Evolutionary conservation across 2,329 filamentous ascomycete genomes (phyloP).

Genomic region (Aspergillus intermedius): DNA sequence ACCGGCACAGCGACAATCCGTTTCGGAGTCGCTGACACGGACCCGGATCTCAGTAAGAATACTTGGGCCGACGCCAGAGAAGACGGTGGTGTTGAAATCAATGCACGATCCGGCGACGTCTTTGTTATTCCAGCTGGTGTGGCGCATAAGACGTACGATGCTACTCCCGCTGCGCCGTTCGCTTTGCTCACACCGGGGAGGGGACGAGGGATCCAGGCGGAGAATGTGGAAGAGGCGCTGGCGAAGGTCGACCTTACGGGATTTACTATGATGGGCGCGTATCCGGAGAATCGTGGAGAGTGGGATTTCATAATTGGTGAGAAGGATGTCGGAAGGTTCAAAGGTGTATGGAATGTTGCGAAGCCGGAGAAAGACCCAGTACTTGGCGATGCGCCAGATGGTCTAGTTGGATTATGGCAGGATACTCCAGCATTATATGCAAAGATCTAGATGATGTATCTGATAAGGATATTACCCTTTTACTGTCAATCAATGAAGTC

Average conservation of each 20-base stretch:
- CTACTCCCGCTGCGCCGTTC: constrained; percentile 34
- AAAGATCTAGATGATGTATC: not conserved
- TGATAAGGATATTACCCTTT: not conserved
- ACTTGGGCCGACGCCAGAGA: constrained; percentile 27
- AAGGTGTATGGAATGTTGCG: constrained; percentile 41
- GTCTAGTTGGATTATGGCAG: constrained; percentile 33
- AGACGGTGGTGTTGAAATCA: constrained; percentile 44
- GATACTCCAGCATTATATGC: not conserved
- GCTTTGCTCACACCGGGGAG: constrained; percentile 42
- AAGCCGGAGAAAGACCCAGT: constrained; percentile 46
- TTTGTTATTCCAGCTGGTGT: constrained; percentile 54
- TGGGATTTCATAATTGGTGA: constrained; percentile 50
- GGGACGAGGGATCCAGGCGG: constrained; percentile 29
- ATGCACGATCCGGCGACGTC: constrained; percentile 49
- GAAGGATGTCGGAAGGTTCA: constrained; percentile 36
- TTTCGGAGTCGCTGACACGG: constrained; percentile 48
- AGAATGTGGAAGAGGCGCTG: constrained; percentile 31
- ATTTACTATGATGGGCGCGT: constrained; percentile 55
- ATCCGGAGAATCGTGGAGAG: constrained; percentile 38
- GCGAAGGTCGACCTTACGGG: constrained; percentile 33
- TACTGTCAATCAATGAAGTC: not conserved
- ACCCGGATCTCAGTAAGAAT: constrained; percentile 6
- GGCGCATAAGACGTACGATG: constrained; percentile 49
- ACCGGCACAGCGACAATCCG: constrained; percentile 49
- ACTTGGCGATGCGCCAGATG: constrained; percentile 34